Evolutionary conservation across 2,329 filamentous ascomycete genomes (phyloP).

Genomic region (Arthrobotrys iridis): DNA sequence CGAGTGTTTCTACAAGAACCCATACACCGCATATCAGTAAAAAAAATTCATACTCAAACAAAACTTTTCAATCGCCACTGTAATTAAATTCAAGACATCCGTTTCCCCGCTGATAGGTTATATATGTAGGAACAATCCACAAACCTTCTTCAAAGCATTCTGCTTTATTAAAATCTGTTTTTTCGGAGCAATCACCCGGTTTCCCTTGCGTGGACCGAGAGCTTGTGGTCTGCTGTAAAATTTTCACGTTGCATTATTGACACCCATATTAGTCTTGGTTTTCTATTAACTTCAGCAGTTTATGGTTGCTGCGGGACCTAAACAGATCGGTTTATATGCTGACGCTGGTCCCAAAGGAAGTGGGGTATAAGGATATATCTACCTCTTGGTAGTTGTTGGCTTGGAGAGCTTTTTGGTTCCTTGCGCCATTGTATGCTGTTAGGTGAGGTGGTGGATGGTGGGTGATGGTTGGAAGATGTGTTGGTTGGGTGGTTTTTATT

Average conservation of each 20-base stretch:
- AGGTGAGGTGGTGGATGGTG: slow-evolving; percentile 12
- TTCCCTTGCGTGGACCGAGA: slow-evolving; percentile 68
- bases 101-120: too few relatives aligned
- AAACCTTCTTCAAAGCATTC: slow-evolving; percentile 71
- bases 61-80: not conserved
- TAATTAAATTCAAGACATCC: not conserved
- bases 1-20: slow-evolving; percentile 69
- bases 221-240: slow-evolving; percentile 59
- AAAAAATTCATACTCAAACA: not conserved
- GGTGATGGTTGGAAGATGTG: slow-evolving; percentile 19
- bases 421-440: slow-evolving; percentile 54
- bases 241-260: slow-evolving; percentile 42
- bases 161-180: slow-evolving; percentile 70
- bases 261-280: slow-evolving; percentile 16
- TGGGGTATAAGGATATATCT: not conserved
- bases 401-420: slow-evolving; percentile 57
- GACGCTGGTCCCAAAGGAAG: too few relatives aligned
- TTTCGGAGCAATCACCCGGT: slow-evolving; percentile 73
- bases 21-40: slow-evolving; percentile 23
- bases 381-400: slow-evolving; percentile 53
- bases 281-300: not conserved
- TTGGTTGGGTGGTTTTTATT: slow-evolving; percentile 5
- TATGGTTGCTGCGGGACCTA: not conserved
- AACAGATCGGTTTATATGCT: too few relatives aligned
- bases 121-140: not conserved